Base-by-base conservation (phyloP, 2,329 filamentous ascomycete species). In the Penicillium decumbens region DNA sequence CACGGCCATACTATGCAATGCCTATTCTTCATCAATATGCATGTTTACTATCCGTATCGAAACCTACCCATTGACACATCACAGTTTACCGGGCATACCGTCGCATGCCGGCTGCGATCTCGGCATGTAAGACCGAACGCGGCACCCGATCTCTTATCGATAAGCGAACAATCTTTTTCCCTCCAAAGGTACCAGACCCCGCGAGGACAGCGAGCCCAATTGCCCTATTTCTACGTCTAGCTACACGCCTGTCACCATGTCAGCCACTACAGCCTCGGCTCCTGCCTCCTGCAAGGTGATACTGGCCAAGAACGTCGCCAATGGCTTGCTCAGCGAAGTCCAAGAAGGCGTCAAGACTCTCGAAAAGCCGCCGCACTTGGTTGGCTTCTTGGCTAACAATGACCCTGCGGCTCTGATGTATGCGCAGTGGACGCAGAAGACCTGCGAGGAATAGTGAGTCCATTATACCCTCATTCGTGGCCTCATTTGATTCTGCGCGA, bases 371-470 rank as follows among this genome's bases (percentile, higher is more conserved):
- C 91, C 93, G 29, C 84, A 87, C 54, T 80, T 98, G 45, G 88
- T 92, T 39, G 93, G 92, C 51, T 95, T 96, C 72, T 78, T 98
- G 49, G 90, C 92, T 59, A 97, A 95, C 72, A 81, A 81, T 58
- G 93, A 98, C 72, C 89, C 91, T 27, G 89, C 90, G 33, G 92
- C 92, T 28, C 78, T 88, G 62, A 89, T 95, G 76, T 97, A 98
- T 69, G 93, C 93, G 47, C 89, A 96, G 71, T 96, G 89, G 89
- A 96, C 92, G 35, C 88, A 89, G 72, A 96, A 95, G 80, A 96
- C 93, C 3, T 95, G 89, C 72, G 81, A 85, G 71, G 92, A 97
- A 71, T 95, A 96, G 91, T 96, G 78, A 85, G 87, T 68, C 59
- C 49, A 38, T 35, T 41, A 43, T 45, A 48, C 49, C 28, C 25